Conservation (phyloP, 148 eudicot genomes). For the Agrostemma githago region DNA sequence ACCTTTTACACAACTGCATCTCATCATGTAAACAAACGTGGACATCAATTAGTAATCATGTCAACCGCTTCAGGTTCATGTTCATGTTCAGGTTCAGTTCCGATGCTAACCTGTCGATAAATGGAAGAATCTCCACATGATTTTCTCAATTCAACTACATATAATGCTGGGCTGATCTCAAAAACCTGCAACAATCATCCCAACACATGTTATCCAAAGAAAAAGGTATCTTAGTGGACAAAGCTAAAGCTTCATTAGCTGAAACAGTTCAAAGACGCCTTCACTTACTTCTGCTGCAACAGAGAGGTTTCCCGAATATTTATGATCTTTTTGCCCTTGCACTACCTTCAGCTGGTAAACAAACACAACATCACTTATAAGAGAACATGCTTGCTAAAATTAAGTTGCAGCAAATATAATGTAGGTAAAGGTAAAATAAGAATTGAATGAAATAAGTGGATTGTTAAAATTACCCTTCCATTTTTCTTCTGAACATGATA, state of each 20-base stretch:
- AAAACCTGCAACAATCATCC: slow-evolving; percentile 53
- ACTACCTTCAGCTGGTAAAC: slow-evolving; percentile 60
- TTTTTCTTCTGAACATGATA: slow-evolving; percentile 69
- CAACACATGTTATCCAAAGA: too few relatives aligned
- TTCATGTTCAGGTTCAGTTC: not conserved
- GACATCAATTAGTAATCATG: not conserved
- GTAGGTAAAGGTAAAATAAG: not conserved
- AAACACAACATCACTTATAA: slow-evolving; percentile 3
- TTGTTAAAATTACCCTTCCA: slow-evolving; percentile 53
- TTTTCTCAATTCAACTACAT: slow-evolving; percentile 85
- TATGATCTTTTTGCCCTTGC: slow-evolving; percentile 54
- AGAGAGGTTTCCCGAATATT: slow-evolving; percentile 52
- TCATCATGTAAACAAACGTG: not conserved
- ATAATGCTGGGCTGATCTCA: slow-evolving; percentile 71
- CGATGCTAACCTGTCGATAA: slow-evolving; percentile 66
- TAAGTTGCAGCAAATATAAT: not conserved
- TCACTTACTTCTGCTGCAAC: slow-evolving; percentile 80
- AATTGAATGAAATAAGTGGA: not conserved
- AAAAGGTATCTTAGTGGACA: too few relatives aligned
- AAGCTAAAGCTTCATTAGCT: not conserved
- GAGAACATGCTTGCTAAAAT: not conserved
- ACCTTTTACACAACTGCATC: slow-evolving; percentile 68
- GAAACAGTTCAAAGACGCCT: not conserved
- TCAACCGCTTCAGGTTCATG: not conserved
- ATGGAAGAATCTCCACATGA: slow-evolving; percentile 59